Evolutionary conservation across 208 protist species (phyloP).

Genomic region (Porcisia deanei): DNA sequence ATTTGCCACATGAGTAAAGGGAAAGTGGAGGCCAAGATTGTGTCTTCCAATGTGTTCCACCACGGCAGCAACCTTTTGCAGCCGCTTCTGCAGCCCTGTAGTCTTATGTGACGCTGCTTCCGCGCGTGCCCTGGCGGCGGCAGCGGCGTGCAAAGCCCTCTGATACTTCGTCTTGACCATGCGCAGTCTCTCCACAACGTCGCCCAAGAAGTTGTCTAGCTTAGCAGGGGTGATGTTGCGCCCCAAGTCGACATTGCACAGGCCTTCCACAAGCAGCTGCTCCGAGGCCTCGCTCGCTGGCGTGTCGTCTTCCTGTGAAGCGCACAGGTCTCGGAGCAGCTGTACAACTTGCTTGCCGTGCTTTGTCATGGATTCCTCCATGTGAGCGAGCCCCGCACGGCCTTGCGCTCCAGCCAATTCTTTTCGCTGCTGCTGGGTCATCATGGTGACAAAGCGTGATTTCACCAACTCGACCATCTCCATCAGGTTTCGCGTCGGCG

Average conservation of each 20-base stretch:
- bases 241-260: constrained; percentile 17
- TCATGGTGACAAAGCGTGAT: constrained; percentile 48
- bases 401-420: constrained; percentile 44
- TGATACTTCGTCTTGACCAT: constrained; percentile 51
- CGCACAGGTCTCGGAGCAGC: constrained; percentile 42
- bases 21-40: constrained; percentile 17
- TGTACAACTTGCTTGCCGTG: constrained; percentile 42
- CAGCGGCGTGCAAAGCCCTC: constrained; percentile 34
- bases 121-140: constrained; percentile 44
- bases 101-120: constrained; percentile 48
- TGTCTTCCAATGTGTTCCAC: constrained; percentile 27
- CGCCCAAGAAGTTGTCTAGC: constrained; percentile 47
- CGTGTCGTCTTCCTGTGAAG: constrained; percentile 13
- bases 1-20: background rate
- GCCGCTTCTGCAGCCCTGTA: constrained; percentile 21
- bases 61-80: constrained; percentile 34
- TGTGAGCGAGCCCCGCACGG: constrained; percentile 39
- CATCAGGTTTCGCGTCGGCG: constrained; percentile 55
- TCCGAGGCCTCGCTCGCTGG: constrained; percentile 1
- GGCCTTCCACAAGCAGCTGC: constrained; percentile 18
- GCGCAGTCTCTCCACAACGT: constrained; percentile 57
- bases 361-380: constrained; percentile 46
- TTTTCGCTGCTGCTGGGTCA: constrained; percentile 58
- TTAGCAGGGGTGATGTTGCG: constrained; percentile 22
- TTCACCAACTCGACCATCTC: constrained; percentile 71